Percentiles rank a stretch among this genome's conserved stretches.
Evolutionary conservation across 176 grass and related monocot genomes (phyloP).

Genomic region (Oryza meridionalis): DNA sequence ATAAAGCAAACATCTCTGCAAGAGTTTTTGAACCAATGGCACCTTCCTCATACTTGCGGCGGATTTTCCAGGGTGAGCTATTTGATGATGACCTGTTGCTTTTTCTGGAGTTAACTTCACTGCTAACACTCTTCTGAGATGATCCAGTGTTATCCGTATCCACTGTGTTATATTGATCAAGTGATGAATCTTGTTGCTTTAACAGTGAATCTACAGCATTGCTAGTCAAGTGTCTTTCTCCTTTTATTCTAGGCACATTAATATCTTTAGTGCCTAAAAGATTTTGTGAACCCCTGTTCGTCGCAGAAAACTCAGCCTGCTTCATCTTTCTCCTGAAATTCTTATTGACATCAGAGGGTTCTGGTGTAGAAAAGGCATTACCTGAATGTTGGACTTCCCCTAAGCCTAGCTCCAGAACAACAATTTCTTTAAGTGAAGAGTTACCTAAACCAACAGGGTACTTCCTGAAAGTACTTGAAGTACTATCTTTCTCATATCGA

Average conservation of each 20-base stretch:
- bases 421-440: slow-evolving; percentile 51
- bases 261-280: slow-evolving; percentile 27
- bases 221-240: slow-evolving; percentile 28
- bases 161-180: slow-evolving; percentile 27
- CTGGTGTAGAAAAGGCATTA: slow-evolving; percentile 35
- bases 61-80: slow-evolving; percentile 9
- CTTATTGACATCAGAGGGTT: slow-evolving; percentile 32
- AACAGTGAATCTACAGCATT: slow-evolving; percentile 14
- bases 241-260: slow-evolving; percentile 19
- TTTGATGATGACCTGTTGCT: slow-evolving; percentile 36
- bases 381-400: slow-evolving; percentile 38
- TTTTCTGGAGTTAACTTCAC: slow-evolving; percentile 29
- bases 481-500: slow-evolving; percentile 29
- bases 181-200: slow-evolving; percentile 33
- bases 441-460: slow-evolving; percentile 43
- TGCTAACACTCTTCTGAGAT: slow-evolving; percentile 28
- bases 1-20: slow-evolving; percentile 70
- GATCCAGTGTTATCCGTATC: slow-evolving; percentile 26
- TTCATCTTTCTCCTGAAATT: slow-evolving; percentile 36
- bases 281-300: slow-evolving; percentile 36
- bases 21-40: slow-evolving; percentile 49
- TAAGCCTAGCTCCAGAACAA: slow-evolving; percentile 55
- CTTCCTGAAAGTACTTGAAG: slow-evolving; percentile 20
- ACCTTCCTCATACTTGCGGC: slow-evolving; percentile 25
- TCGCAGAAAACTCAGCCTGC: slow-evolving; percentile 38